Evolutionary conservation across 129 eudicot species (phyloP), one percentile per base, ranked within the genome.

Genomic region (Erigeron canadensis): DNA sequence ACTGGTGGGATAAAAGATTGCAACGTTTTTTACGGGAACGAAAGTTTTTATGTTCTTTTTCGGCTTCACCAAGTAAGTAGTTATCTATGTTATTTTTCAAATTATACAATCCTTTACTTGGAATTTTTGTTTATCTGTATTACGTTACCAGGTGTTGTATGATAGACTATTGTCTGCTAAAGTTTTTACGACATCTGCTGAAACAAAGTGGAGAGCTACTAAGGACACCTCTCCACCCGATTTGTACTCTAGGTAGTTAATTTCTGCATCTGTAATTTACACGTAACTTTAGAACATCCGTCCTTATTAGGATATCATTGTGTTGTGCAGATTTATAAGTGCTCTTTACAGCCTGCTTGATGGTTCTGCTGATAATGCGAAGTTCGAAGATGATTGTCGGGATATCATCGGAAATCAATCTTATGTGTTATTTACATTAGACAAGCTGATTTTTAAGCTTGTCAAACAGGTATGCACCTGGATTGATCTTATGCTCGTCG

Each of bases 361-460:
- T 70, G 99, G 99, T 59, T 81, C 97, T 72, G 81, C 90, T 75
- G 99, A 94, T 74, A 94, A 94, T 78, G 64, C 94, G 71, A 94
- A 87, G 72, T 94, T 82, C 56, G 99, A 94, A 83, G 99, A 94
- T 83, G 99, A 94, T 69, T 94, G 99, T 45, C 86, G 99, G 46
- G 86, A 88, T 41, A 81, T 94, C 61, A 83, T 94, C 77, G 99
- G 99, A 64, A 94, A 94, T 81, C 97, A 94, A 71, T 88, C 99
- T 42, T 94, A 94, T 75, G 90, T 94, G 54, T 70, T 94, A 39
- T 94, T 94, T 79, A 94, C 99, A 17, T 83, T 94, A 82, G 99
- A 90, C 77, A 94, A 94, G 80, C 77, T 94, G 81, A 87, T 94
- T 71, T 94, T 83, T 62, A 94, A 94, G 87, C 80, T 94, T 67